Evolutionary conservation across 352 stramenopile genomes (phyloP).

Genomic region (Pythium phragmitis): DNA sequence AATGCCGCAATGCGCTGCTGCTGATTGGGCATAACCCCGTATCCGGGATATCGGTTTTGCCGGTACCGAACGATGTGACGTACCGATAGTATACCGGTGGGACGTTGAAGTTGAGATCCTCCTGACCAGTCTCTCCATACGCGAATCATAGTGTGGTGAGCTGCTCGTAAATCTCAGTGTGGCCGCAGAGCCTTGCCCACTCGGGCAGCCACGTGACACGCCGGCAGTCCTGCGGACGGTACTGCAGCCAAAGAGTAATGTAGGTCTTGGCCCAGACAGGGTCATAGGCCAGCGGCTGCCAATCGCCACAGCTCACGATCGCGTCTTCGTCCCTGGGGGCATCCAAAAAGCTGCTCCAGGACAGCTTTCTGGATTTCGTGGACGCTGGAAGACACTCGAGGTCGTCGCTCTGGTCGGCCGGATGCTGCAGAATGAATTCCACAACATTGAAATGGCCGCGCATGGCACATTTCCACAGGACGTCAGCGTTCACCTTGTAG

Average conservation of each 20-base stretch:
- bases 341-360: slow-evolving; percentile 12
- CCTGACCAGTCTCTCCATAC: background rate
- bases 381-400: slow-evolving; percentile 12
- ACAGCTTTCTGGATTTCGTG: background rate
- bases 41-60: too few species aligned
- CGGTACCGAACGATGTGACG: too few species aligned
- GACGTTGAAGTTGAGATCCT: too few species aligned
- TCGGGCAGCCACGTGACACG: slow-evolving; percentile 6
- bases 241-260: slow-evolving; percentile 7
- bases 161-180: slow-evolving; percentile 1
- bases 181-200: slow-evolving; percentile 4
- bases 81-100: too few species aligned
- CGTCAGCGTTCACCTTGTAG: slow-evolving; percentile 4
- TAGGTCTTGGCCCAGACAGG: slow-evolving; percentile 8
- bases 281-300: slow-evolving; percentile 14
- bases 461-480: slow-evolving; percentile 13
- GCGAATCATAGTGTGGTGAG: background rate
- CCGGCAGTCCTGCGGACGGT: slow-evolving; percentile 8
- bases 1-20: too few species aligned
- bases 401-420: background rate
- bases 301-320: background rate
- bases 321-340: background rate
- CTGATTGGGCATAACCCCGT: too few species aligned
- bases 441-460: slow-evolving; percentile 17
- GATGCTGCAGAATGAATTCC: slow-evolving; percentile 1